Conservation (phyloP, 345 rosid species). For the Gossypium mustelinum region DNA sequence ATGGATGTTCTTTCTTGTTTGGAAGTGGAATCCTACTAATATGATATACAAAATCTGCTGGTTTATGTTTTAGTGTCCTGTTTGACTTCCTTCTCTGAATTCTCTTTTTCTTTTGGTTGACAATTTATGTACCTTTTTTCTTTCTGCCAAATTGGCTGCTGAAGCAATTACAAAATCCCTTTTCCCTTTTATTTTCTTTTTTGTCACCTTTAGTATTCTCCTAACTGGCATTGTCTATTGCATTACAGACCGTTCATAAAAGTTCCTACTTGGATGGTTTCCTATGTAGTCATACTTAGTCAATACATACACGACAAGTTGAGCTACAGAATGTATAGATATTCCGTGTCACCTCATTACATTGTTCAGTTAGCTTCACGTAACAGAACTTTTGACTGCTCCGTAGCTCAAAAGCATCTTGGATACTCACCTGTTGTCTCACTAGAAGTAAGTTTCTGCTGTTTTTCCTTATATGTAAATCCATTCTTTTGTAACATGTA, state of each 20-base stretch:
- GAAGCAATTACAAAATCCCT: not conserved
- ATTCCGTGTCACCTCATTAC: conserved; percentile 43
- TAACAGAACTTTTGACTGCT: conserved; percentile 76
- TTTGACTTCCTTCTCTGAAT: conserved; percentile 9
- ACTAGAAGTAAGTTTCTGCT: conserved; percentile 50
- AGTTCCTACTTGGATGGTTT: conserved; percentile 50
- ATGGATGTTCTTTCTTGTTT: not conserved
- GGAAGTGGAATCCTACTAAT: not conserved
- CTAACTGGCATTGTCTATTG: conserved; percentile 17
- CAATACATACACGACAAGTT: conserved; percentile 52
- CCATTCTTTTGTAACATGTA: not conserved
- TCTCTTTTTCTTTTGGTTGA: not conserved
- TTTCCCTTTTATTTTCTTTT: not conserved
- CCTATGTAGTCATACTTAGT: conserved; percentile 36
- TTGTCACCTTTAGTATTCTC: conserved; percentile 9
- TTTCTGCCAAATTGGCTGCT: conserved; percentile 2
- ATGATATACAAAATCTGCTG: not conserved
- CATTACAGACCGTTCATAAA: conserved; percentile 73
- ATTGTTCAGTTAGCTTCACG: conserved; percentile 56
- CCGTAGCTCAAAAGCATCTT: conserved; percentile 64
- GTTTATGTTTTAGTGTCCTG: not conserved
- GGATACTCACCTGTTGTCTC: conserved; percentile 68
- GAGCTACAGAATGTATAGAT: conserved; percentile 22
- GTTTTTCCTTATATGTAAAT: not conserved
- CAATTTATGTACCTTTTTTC: not conserved